A percentile compares a stretch with the other conserved stretches of the same genome.
Conservation (phyloP, 495 filamentous ascomycete genomes). For the Tuber calosporum region DNA sequence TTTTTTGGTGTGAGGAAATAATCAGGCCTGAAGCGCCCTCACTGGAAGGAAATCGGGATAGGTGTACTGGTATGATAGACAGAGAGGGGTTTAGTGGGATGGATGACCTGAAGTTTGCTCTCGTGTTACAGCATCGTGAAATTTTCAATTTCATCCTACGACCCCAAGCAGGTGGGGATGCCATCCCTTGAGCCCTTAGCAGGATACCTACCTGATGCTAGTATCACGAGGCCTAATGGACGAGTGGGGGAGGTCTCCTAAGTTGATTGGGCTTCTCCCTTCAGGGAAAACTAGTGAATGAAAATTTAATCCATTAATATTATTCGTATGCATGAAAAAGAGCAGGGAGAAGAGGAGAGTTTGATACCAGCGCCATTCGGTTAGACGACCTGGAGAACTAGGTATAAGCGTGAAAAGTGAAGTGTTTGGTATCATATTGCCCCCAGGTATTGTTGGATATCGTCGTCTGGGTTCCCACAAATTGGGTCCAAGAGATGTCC, state of each 20-base stretch:
- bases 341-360: background rate
- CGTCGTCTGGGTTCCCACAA: no score
- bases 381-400: background rate
- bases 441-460: background rate
- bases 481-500: no score
- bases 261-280: background rate
- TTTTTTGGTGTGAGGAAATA: background rate
- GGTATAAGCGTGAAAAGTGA: background rate
- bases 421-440: background rate
- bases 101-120: background rate
- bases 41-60: background rate
- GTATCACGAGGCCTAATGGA: background rate
- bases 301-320: no score
- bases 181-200: background rate
- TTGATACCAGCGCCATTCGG: background rate
- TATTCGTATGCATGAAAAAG: no score
- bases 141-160: background rate
- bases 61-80: background rate
- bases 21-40: background rate
- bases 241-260: background rate
- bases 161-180: background rate
- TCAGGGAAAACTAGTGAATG: no score
- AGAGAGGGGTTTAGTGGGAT: background rate
- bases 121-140: background rate
- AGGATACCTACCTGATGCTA: background rate